Base-by-base conservation (phyloP, 495 filamentous ascomycete genomes). In the Penicillium lagena region DNA sequence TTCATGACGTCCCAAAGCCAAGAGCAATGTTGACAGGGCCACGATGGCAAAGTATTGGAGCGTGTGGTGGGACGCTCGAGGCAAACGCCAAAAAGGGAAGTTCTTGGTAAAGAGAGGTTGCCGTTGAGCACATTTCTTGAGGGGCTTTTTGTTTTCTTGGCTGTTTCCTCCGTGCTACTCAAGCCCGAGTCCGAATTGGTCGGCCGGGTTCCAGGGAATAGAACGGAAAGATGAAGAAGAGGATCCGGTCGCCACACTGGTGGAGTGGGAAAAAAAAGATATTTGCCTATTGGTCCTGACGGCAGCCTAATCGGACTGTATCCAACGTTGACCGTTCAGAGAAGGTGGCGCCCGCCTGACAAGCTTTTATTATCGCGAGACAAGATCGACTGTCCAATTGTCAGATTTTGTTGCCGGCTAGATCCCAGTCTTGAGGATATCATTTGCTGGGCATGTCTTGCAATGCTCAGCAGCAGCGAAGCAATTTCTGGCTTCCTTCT, bases 71-170 rank as follows among this genome's bases (percentile, higher is more conserved):
- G 45, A 45, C 13, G 14, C 4, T 15, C 32, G 17, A 40, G 30
- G 13, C 35, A 45, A 48, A 55, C 28, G 49, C 52, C 48, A 7
- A 58, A 51, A 60, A 58, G 42, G 54, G 54, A 35, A 52, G 43
- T 42, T 49, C 46, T 51, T 51, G 35, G 36, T 29, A 27, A 27
- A 12, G 9, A 30, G 41, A 35, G 37, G 33, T 47, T 34, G 52
- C 46, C 51, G 51, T 49, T 49, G 48, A 22, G 22, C 22, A 22
- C 46, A 40, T 58, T 43, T 46, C 42, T 34, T 3, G 51, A 17
- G 46, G 51, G 46, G 49, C 46, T 45, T 29, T 27, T 52, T 52
- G 52, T 42, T 46, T 35, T 32, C 40, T 46, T 50, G 41, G 46
- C 34, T 35, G 37, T 45, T 40, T 30, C 31, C 27, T 37, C 35